A percentile compares a stretch with the other conserved stretches of the same genome.
phyloP scores from a whole-genome alignment of 805 yeast genomes.

The Ogataea siamensis region DNA sequence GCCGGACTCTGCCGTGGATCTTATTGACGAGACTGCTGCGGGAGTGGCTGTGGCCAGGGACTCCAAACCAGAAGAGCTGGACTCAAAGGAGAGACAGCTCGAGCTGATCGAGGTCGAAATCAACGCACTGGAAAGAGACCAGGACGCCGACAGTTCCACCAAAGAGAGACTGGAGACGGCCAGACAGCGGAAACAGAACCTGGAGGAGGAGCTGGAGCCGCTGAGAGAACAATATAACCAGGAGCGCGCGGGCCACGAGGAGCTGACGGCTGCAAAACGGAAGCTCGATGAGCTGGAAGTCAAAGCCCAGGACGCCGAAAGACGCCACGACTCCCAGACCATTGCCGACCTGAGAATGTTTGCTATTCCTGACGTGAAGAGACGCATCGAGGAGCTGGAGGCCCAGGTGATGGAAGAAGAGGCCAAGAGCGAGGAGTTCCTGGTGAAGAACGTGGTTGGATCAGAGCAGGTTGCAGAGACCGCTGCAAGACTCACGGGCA shows the following conservation, averaged over 20 bases:
- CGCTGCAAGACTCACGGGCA: conserved; percentile 67
- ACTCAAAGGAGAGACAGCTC: conserved; percentile 86
- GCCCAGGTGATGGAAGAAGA: conserved; percentile 71
- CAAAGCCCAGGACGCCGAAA: conserved; percentile 94
- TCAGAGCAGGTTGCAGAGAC: conserved; percentile 57
- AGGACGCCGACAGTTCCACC: conserved; percentile 77
- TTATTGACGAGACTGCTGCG: conserved; percentile 95
- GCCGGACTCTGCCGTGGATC: conserved; percentile 96
- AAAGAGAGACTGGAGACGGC: conserved; percentile 84
- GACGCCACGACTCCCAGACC: conserved; percentile 90
- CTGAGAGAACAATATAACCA: conserved; percentile 79
- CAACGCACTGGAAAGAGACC: conserved; percentile 94
- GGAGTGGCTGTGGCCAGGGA: conserved; percentile 98
- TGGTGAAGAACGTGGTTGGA: conserved; percentile 89
- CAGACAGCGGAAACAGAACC: conserved; percentile 69
- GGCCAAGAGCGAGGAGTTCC: conserved; percentile 43
- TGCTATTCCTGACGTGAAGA: conserved; percentile 91
- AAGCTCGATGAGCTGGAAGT: conserved; percentile 88
- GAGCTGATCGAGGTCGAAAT: conserved; percentile 93
- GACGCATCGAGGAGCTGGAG: conserved; percentile 74
- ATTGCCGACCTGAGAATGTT: conserved; percentile 96
- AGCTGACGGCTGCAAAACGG: conserved; percentile 83
- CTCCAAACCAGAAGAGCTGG: conserved; percentile 95
- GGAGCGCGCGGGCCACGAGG: conserved; percentile 90
- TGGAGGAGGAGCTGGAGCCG: conserved; percentile 84